These are phyloP conservation scores for Centaurea solstitialis DNA, from an alignment of 129 eudicot species.

Conservation along the genomic window DNA sequence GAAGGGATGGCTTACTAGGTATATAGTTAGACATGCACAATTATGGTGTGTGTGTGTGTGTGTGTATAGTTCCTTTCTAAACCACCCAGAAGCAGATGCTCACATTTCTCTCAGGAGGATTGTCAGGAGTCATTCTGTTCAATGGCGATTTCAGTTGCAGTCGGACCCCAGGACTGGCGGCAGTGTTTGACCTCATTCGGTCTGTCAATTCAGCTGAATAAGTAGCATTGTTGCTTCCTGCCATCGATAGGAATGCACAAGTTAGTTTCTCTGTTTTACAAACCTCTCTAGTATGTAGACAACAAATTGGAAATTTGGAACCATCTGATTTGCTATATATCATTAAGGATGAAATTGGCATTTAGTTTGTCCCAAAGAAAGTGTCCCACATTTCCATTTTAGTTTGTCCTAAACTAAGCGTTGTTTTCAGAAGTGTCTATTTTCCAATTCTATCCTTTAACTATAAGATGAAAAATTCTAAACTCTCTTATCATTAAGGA, in stretches of 20 bases:
- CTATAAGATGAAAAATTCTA: not conserved
- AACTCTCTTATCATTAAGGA: not conserved
- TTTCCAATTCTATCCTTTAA: not conserved
- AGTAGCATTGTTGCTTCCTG: constrained; percentile 55
- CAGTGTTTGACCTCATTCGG: constrained; percentile 63
- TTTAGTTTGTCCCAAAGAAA: not conserved
- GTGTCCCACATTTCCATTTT: not conserved
- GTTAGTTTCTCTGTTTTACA: constrained; percentile 19
- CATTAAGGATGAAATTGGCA: not conserved
- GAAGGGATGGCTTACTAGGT: not conserved
- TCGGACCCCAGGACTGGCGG: constrained; percentile 63
- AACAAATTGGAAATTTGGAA: constrained; percentile 6
- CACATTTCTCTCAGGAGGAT: constrained; percentile 65
- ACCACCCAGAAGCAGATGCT: constrained; percentile 10
- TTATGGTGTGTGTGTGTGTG: not conserved
- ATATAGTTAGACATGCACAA: too few relatives aligned
- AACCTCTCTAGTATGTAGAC: constrained; percentile 8
- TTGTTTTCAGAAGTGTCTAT: not conserved
- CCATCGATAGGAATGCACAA: constrained; percentile 18
- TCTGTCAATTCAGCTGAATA: constrained; percentile 59
- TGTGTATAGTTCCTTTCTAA: not conserved
- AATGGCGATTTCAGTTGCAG: constrained; percentile 70
- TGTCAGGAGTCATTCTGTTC: constrained; percentile 53
- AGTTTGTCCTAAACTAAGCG: not conserved
- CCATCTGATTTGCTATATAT: not conserved